Conservation (phyloP, 352 stramenopile genomes). For the Phytopythium aichiense region DNA sequence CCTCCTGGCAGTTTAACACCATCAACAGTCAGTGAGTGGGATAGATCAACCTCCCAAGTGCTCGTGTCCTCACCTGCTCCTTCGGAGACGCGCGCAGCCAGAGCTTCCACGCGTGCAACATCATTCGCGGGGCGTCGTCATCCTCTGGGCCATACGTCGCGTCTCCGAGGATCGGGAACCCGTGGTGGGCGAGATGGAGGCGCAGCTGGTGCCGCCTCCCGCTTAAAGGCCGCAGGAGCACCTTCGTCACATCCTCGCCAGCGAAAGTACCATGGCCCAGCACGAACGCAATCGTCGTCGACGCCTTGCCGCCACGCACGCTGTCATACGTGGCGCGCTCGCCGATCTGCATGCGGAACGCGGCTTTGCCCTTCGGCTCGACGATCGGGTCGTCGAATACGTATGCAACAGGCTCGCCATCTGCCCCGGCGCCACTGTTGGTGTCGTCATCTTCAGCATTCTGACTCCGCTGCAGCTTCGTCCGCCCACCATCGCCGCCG, state of each 20-base stretch:
- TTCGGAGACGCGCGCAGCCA: constrained; percentile 48
- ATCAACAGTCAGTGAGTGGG: background rate
- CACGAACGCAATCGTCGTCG: constrained; percentile 75
- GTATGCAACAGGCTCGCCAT: constrained; percentile 60
- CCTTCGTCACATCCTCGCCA: constrained; percentile 73
- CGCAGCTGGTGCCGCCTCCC: constrained; percentile 83
- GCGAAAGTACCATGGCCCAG: constrained; percentile 54
- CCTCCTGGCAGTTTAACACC: constrained; percentile 19
- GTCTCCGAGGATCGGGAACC: constrained; percentile 73
- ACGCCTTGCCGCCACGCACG: constrained; percentile 34
- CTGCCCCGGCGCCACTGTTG: background rate
- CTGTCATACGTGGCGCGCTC: constrained; percentile 12
- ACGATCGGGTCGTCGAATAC: constrained; percentile 76
- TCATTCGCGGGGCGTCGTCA: constrained; percentile 72
- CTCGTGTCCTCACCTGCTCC: constrained; percentile 25
- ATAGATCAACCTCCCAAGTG: background rate
- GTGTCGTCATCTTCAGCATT: background rate
- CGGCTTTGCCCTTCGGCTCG: constrained; percentile 42
- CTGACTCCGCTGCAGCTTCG: background rate
- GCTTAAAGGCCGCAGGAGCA: constrained; percentile 71
- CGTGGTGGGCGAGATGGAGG: constrained; percentile 70
- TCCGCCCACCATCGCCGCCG: constrained; percentile 13
- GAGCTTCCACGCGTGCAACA: constrained; percentile 81
- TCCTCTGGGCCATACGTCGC: constrained; percentile 65
- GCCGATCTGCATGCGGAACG: constrained; percentile 72